phyloP scores from a whole-genome alignment of 768 basidiomycete genomes.

The Podaxis rugospora region DNA sequence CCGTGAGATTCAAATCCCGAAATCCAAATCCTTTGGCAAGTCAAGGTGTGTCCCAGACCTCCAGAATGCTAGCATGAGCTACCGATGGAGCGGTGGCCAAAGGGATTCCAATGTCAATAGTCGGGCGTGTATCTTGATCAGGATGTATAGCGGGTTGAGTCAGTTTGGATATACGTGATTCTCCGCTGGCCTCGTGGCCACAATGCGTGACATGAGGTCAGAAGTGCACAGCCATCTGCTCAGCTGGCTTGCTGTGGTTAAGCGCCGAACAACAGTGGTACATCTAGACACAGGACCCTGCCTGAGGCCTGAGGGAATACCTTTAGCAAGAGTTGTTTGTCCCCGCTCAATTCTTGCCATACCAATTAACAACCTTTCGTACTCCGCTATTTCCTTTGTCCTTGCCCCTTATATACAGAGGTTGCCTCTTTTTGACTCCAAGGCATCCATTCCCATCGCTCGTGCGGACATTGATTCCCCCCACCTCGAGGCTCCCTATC shows the following conservation, averaged over 20 bases:
- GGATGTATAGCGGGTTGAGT: neutral
- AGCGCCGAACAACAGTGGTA: neutral
- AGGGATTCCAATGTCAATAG: neutral
- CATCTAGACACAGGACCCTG: neutral
- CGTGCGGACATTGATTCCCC: neutral
- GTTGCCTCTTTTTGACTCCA: conserved; percentile 2
- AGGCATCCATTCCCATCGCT: conserved; percentile 3
- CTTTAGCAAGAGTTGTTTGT: neutral
- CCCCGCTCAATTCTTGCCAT: neutral
- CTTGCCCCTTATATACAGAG: neutral
- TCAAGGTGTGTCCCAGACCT: neutral
- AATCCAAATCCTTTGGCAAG: too few relatives aligned
- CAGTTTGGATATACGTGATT: neutral
- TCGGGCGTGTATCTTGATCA: neutral
- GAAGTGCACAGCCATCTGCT: neutral
- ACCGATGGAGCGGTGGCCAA: neutral
- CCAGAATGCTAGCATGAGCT: neutral
- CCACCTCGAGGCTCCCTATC: neutral
- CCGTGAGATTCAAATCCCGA: too few relatives aligned
- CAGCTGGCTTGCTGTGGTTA: neutral
- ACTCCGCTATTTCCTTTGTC: neutral
- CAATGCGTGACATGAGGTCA: conserved; percentile 5
- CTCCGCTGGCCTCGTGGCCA: neutral
- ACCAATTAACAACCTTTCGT: neutral
- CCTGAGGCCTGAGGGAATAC: neutral